A percentile compares a stretch with the other conserved stretches of the same genome.
Conservation (phyloP, 805 yeast genomes). For the Metschnikowia picachoensis region DNA sequence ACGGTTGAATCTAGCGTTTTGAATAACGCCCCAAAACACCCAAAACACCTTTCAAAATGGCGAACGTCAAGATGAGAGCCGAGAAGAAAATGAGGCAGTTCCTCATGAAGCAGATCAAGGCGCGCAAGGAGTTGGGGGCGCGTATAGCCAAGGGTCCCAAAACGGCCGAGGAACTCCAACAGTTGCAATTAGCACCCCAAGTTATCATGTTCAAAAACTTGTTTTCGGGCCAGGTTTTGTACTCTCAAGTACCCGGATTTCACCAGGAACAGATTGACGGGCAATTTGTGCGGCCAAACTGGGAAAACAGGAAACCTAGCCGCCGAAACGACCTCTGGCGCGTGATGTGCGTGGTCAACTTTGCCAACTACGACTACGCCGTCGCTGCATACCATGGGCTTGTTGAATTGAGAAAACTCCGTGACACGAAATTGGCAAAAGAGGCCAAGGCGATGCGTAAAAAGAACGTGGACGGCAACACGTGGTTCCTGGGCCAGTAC, state of each 20-base stretch:
- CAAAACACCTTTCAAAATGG: constrained; percentile 23
- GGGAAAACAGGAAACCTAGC: constrained; percentile 81
- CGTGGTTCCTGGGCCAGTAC: constrained; percentile 84
- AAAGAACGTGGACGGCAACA: constrained; percentile 70
- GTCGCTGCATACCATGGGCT: constrained; percentile 71
- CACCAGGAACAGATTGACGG: constrained; percentile 57
- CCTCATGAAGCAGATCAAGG: constrained; percentile 42
- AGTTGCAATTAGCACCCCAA: constrained; percentile 73
- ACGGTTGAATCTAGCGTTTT: background rate
- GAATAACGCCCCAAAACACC: background rate
- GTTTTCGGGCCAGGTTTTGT: constrained; percentile 85
- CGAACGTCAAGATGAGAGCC: constrained; percentile 36
- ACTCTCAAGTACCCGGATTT: constrained; percentile 76
- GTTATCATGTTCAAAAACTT: constrained; percentile 79
- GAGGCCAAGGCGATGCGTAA: constrained; percentile 66
- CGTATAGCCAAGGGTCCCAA: constrained; percentile 40
- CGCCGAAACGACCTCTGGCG: constrained; percentile 87
- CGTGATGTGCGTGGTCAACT: constrained; percentile 78
- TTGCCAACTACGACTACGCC: constrained; percentile 58
- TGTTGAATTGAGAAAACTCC: constrained; percentile 65
- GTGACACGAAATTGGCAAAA: constrained; percentile 57
- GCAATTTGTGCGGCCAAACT: constrained; percentile 79
- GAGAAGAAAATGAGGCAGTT: constrained; percentile 46
- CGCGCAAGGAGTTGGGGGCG: constrained; percentile 40
- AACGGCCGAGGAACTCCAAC: constrained; percentile 28